Percentiles rank a stretch among this genome's conserved stretches.
These are phyloP conservation scores for Phytopythium cucurbitacearum DNA, from an alignment of 352 stramenopile genomes.

Conservation along the genomic window DNA sequence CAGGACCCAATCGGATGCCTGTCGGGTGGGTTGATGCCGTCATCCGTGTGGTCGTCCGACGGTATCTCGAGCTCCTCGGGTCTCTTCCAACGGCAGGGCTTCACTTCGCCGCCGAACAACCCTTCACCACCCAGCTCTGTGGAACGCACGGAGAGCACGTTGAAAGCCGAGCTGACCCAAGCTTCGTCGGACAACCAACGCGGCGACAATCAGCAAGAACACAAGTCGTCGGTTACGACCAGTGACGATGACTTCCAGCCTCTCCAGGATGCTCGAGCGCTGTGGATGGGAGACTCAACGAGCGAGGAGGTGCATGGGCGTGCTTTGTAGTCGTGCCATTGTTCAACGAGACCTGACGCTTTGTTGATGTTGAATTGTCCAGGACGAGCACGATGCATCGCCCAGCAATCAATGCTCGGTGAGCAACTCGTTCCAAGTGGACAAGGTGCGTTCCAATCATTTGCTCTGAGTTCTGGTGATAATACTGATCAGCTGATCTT, in stretches of 20 bases:
- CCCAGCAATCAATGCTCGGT: no score
- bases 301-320: not conserved
- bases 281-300: not conserved
- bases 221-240: not conserved
- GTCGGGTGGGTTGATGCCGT: conserved; percentile 12
- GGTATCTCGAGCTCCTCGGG: conserved; percentile 43
- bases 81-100: conserved; percentile 45
- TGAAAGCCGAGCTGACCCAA: not conserved
- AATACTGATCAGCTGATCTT: not conserved
- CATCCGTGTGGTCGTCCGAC: conserved; percentile 53
- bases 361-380: no score
- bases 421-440: no score
- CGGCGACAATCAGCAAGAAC: conserved; percentile 3
- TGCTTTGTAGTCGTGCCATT: no score
- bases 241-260: not conserved
- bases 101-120: conserved; percentile 20
- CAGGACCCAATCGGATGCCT: conserved; percentile 38
- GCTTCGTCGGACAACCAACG: not conserved
- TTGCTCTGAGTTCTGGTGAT: not conserved
- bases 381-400: no score
- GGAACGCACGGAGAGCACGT: conserved; percentile 1
- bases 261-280: not conserved
- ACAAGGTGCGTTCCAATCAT: no score
- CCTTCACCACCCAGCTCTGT: conserved; percentile 2
- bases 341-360: no score